Conservation (phyloP, 768 basidiomycete species). For the Calvatia gigantea region DNA sequence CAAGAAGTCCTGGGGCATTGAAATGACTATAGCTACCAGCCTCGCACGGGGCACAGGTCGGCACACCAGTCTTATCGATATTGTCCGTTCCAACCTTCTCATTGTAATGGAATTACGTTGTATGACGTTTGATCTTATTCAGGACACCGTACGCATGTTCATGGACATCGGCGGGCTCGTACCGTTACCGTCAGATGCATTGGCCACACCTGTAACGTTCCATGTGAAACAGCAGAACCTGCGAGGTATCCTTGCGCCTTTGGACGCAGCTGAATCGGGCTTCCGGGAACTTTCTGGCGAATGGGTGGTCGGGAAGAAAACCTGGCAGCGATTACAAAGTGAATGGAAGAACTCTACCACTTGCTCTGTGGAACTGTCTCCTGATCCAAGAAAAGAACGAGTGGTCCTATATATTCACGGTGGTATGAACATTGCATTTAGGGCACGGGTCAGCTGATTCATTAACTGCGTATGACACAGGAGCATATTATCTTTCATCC, state of each 20-base stretch:
- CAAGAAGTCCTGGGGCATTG: slow-evolving; percentile 88
- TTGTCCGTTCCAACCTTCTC: slow-evolving; percentile 43
- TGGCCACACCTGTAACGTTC: slow-evolving; percentile 94
- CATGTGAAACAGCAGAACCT: slow-evolving; percentile 68
- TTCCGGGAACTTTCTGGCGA: slow-evolving; percentile 83
- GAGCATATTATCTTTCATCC: slow-evolving; percentile 91
- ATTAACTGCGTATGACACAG: slow-evolving; percentile 31
- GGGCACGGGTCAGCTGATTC: background rate
- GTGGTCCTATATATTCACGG: slow-evolving; percentile 95
- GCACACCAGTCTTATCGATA: slow-evolving; percentile 81
- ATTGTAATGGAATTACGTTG: background rate
- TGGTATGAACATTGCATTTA: slow-evolving; percentile 45
- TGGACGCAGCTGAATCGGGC: slow-evolving; percentile 75
- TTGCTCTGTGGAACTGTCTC: slow-evolving; percentile 19
- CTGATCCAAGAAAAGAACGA: slow-evolving; percentile 54
- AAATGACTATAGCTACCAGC: slow-evolving; percentile 86
- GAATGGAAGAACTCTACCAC: slow-evolving; percentile 60
- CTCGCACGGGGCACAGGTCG: slow-evolving; percentile 82
- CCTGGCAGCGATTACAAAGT: slow-evolving; percentile 83
- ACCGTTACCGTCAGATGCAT: slow-evolving; percentile 87
- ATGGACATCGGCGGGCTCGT: slow-evolving; percentile 80
- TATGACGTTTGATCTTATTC: slow-evolving; percentile 5
- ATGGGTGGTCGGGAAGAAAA: slow-evolving; percentile 93
- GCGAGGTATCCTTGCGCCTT: slow-evolving; percentile 74
- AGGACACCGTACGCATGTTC: slow-evolving; percentile 52